Base-by-base conservation (phyloP, 1,284 basidiomycete species). In the Sporisorium scitamineum region DNA sequence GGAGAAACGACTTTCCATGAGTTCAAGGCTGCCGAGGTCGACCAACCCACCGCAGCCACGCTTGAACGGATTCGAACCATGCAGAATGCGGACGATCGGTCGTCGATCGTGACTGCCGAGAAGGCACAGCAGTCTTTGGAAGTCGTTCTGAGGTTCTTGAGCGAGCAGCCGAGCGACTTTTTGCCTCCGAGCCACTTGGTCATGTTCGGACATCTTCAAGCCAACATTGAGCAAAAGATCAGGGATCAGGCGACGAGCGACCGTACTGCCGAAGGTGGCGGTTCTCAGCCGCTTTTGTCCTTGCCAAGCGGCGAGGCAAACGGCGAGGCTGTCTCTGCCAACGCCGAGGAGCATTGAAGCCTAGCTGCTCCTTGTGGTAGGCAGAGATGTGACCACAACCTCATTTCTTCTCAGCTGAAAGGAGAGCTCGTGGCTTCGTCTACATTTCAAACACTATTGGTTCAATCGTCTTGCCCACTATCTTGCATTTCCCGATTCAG, bases 171-270 rank as follows among this genome's bases (percentile, higher is more conserved):
- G 22, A 66, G 61, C 32, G 64, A 59, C 34, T 76, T 78, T 29
- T 22, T 71, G 42, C 72, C 72, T 2, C 26, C 60, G 1, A 57
- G 56, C 51, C 72, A 76, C 41, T 70, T 70, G 56, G 52, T 76
- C 7, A 50, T 65, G 26, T 62, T 71, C 16, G 74, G 74, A 11
- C 61, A 76, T 44, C 45, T 76, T 22, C 74, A 68, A 44, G 69
- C 65, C 16, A 72, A 66, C 48, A 72, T 76, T 41, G 69, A 71
- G 48, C 74, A 76, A 41, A 63, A 60, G 61, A 72, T 72, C 26
- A 57, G 57, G n/a, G 53, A 62, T 7, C 44, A 48, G 11, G 26
- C 48, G 24, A 32, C 27, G 22, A 51, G 54, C 32, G 54, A 44
- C n/a, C 24, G 39, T 22, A 29, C 16, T 20, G 39, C 55, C 16